Conservation (phyloP, 1,284 basidiomycete genomes). For the Cryptococcus sp. region DNA sequence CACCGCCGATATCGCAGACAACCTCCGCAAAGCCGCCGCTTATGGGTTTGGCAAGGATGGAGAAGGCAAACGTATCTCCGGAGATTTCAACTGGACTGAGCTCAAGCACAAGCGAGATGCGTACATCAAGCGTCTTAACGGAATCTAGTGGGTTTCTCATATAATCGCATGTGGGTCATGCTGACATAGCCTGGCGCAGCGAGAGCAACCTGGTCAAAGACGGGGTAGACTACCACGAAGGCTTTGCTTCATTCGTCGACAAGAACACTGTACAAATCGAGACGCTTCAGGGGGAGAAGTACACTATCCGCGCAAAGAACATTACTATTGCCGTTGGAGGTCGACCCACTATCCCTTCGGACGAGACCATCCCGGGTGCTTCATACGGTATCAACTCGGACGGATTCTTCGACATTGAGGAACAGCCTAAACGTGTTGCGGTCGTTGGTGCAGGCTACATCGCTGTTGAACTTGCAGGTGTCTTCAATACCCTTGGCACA, state of each 20-base stretch:
- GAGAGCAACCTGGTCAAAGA: conserved; percentile 85
- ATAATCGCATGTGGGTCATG: background rate
- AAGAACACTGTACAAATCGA: conserved; percentile 68
- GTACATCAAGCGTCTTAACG: conserved; percentile 88
- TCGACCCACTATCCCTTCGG: conserved; percentile 74
- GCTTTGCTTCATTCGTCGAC: conserved; percentile 72
- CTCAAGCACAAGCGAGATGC: conserved; percentile 95
- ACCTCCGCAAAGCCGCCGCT: conserved; percentile 67
- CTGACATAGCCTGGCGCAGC: conserved; percentile 22
- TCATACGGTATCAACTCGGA: conserved; percentile 89
- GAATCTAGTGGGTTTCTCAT: conserved; percentile 66
- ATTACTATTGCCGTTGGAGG: conserved; percentile 88
- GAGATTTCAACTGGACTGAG: conserved; percentile 80
- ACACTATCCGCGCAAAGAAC: conserved; percentile 70
- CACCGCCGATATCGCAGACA: conserved; percentile 88
- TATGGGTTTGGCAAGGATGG: conserved; percentile 72
- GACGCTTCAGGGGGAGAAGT: conserved; percentile 61
- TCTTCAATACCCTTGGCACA: conserved; percentile 80
- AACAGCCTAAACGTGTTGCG: conserved; percentile 89
- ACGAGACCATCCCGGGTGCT: conserved; percentile 83
- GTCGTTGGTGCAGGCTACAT: conserved; percentile 98
- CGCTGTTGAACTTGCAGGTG: conserved; percentile 88
- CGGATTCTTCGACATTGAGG: conserved; percentile 90
- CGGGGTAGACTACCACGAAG: conserved; percentile 83
- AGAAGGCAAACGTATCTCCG: conserved; percentile 56